Conservation (phyloP, 2,329 filamentous ascomycete genomes). For the Fusarium clavum region DNA sequence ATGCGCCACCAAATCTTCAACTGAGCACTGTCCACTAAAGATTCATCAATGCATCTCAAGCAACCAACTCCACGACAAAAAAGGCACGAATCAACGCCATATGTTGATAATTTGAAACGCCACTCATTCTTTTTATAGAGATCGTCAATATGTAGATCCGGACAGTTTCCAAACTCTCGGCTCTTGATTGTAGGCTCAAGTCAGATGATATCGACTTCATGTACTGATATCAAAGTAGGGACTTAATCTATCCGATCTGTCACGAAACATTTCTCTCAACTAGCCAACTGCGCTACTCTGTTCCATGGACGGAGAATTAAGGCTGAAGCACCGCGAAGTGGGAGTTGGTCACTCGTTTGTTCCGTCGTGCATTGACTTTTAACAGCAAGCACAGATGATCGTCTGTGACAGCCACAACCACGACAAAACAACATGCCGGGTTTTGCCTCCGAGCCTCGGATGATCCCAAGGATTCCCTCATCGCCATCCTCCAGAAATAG, state of each 20-base stretch:
- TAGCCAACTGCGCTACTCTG: neutral
- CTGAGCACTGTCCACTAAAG: conserved; percentile 21
- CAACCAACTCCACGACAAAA: neutral
- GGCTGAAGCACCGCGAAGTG: neutral
- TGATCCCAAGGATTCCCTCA: conserved; percentile 8
- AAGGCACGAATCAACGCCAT: neutral
- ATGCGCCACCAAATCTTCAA: conserved; percentile 16
- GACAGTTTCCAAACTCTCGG: neutral
- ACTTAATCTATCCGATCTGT: neutral
- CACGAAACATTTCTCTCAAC: neutral
- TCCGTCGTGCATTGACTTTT: neutral
- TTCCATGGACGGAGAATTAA: neutral
- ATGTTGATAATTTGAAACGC: neutral
- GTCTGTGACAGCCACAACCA: conserved; percentile 12
- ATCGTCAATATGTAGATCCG: neutral
- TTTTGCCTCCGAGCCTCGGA: conserved; percentile 16
- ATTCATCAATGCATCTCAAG: conserved; percentile 6
- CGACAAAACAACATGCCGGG: conserved; percentile 10
- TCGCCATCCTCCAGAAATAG: conserved; percentile 32
- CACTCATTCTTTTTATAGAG: neutral
- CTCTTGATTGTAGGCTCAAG: neutral
- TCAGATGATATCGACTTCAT: neutral
- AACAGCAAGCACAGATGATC: conserved; percentile 15
- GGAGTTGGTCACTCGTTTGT: neutral
- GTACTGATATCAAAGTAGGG: neutral